phyloP scores from a whole-genome alignment of 306 rosid genomes.

The Cicer pinnatifidum region DNA sequence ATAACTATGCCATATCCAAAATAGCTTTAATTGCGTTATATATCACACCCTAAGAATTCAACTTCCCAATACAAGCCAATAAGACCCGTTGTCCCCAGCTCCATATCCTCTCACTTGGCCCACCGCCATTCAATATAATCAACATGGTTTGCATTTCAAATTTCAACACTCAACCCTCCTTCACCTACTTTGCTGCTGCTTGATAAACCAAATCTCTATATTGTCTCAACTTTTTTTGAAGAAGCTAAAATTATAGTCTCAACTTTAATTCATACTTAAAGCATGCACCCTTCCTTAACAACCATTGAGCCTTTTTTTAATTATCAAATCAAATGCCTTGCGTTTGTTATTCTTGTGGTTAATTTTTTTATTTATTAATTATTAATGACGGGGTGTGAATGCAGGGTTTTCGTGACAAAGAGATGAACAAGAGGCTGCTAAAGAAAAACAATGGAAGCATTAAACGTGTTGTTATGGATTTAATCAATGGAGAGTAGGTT shows the following conservation, averaged over 20 bases:
- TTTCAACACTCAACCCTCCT: not conserved
- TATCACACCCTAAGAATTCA: not conserved
- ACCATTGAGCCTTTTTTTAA: not conserved
- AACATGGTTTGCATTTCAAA: not conserved
- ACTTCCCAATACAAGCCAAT: not conserved
- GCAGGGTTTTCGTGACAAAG: constrained; percentile 79
- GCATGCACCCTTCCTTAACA: not conserved
- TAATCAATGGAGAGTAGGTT: constrained; percentile 60
- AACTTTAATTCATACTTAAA: not conserved
- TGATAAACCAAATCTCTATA: not conserved
- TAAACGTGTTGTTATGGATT: constrained; percentile 88
- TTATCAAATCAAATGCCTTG: not conserved
- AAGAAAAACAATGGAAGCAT: constrained; percentile 87
- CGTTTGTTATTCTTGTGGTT: not conserved
- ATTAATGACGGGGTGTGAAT: constrained; percentile 30
- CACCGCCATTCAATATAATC: not conserved
- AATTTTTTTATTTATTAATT: constrained; percentile 1
- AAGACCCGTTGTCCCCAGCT: not conserved
- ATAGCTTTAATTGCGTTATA: no score
- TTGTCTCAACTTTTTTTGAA: not conserved
- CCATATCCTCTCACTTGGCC: not conserved
- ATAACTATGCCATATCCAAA: no score
- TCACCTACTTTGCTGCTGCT: not conserved
- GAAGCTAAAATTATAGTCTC: not conserved
- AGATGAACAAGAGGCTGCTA: constrained; percentile 74